phyloP scores from a whole-genome alignment of 1,284 basidiomycete genomes.

The Heterobasidion irregulare region DNA sequence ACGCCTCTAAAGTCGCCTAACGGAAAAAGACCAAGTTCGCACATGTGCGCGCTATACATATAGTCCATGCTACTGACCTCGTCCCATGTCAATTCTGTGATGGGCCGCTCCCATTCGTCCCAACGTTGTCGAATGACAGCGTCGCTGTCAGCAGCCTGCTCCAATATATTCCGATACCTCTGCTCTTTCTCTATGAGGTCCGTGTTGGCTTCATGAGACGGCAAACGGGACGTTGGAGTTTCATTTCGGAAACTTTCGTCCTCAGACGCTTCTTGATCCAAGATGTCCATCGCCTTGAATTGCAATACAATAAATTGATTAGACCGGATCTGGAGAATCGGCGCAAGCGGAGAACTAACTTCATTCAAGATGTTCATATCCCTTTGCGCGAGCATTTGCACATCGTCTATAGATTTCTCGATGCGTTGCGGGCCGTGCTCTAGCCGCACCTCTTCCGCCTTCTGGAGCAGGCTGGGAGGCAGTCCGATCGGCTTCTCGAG shows the following conservation, averaged over 20 bases:
- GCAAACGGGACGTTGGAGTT: slow-evolving; percentile 38
- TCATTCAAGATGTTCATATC: slow-evolving; percentile 67
- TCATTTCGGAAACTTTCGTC: slow-evolving; percentile 65
- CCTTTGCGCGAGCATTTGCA: slow-evolving; percentile 58
- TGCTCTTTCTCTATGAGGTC: slow-evolving; percentile 65
- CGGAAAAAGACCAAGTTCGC: background rate
- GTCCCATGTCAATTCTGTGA: slow-evolving; percentile 63
- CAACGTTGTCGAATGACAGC: slow-evolving; percentile 72
- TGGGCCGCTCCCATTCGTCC: slow-evolving; percentile 78
- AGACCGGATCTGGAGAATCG: background rate
- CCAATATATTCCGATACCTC: slow-evolving; percentile 67
- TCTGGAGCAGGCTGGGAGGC: slow-evolving; percentile 81
- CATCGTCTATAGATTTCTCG: slow-evolving; percentile 65
- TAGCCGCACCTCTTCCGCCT: slow-evolving; percentile 78
- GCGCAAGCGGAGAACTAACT: slow-evolving; percentile 32
- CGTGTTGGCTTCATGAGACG: slow-evolving; percentile 76
- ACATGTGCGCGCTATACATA: background rate
- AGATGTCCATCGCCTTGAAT: slow-evolving; percentile 72
- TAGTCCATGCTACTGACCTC: slow-evolving; percentile 39
- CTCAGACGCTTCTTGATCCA: slow-evolving; percentile 86
- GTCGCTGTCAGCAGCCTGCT: slow-evolving; percentile 70
- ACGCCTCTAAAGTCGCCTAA: slow-evolving; percentile 63
- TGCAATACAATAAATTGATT: background rate
- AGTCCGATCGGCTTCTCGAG: slow-evolving; percentile 82
- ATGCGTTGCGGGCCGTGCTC: slow-evolving; percentile 74